Conservation (phyloP, 495 filamentous ascomycete genomes). For the Letharia columbiana region DNA sequence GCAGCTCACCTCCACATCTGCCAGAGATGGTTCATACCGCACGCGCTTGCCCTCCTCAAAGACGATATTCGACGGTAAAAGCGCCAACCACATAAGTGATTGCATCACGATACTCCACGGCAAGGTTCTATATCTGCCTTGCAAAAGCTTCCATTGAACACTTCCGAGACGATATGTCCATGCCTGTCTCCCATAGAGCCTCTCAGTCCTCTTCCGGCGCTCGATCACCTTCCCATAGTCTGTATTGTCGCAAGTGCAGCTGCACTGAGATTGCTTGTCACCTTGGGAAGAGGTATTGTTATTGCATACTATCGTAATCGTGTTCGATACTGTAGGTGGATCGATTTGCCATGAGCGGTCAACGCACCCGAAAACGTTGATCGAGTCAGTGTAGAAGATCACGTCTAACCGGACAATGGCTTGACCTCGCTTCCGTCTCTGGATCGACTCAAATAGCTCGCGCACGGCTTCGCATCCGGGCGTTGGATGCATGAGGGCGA, state of each 20-base stretch:
- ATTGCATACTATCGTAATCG: neutral
- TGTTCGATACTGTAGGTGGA: neutral
- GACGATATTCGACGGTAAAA: neutral
- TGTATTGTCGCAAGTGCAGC: neutral
- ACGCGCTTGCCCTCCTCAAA: neutral
- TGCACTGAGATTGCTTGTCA: neutral
- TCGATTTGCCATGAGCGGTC: neutral
- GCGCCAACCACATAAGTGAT: neutral
- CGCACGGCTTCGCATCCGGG: neutral
- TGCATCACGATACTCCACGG: neutral
- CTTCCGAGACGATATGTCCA: neutral
- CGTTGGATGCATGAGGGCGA: neutral
- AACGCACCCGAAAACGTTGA: neutral
- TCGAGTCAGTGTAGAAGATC: neutral
- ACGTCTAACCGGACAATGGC: neutral
- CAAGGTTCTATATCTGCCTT: neutral
- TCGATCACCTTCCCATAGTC: neutral
- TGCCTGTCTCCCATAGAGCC: neutral
- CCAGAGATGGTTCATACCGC: neutral
- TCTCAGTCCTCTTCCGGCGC: neutral
- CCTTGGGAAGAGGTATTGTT: neutral
- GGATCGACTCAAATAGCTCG: neutral
- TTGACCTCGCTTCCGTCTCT: slow-evolving; percentile 5
- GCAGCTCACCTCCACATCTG: neutral
- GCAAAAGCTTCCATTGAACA: neutral